phyloP scores from a whole-genome alignment of 1,284 basidiomycete genomes.

The Moesziomyces aphidis region DNA sequence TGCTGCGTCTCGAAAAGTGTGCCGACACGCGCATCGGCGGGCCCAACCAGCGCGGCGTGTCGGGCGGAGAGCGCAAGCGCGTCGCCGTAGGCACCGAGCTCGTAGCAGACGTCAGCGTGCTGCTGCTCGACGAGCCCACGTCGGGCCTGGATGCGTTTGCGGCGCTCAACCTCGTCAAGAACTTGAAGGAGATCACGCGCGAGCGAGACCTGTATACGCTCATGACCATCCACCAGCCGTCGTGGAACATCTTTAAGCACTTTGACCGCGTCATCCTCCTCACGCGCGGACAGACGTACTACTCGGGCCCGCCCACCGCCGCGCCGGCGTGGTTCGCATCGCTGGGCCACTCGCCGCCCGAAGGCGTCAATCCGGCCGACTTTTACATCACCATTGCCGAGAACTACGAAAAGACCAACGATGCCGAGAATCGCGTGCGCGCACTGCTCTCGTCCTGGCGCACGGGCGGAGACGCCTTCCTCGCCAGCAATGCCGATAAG shows the following conservation, averaged over 20 bases:
- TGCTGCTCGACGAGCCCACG: constrained; percentile 56
- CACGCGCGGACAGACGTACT: constrained; percentile 45
- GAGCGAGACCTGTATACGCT: constrained; percentile 42
- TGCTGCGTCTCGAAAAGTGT: constrained; percentile 53
- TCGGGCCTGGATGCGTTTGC: constrained; percentile 53
- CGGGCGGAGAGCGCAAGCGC: constrained; percentile 56
- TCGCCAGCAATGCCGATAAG: constrained; percentile 2
- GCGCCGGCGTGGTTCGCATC: constrained; percentile 45
- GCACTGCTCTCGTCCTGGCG: constrained; percentile 43
- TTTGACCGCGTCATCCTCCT: constrained; percentile 53
- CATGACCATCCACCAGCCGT: constrained; percentile 59
- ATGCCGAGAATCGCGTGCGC: constrained; percentile 40
- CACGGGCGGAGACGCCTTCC: constrained; percentile 17
- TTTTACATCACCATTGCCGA: constrained; percentile 45
- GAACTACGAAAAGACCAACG: constrained; percentile 52
- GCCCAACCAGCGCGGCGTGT: constrained; percentile 48
- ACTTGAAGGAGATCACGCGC: constrained; percentile 42
- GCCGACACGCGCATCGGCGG: constrained; percentile 47
- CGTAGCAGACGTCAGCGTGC: constrained; percentile 45
- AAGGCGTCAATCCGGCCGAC: constrained; percentile 54
- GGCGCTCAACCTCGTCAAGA: constrained; percentile 45
- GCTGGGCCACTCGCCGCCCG: constrained; percentile 22
- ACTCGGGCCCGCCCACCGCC: constrained; percentile 41
- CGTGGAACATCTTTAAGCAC: constrained; percentile 53
- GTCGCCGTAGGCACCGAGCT: constrained; percentile 45